Conservation (phyloP, 495 filamentous ascomycete genomes). For the Penicillium canariense region DNA sequence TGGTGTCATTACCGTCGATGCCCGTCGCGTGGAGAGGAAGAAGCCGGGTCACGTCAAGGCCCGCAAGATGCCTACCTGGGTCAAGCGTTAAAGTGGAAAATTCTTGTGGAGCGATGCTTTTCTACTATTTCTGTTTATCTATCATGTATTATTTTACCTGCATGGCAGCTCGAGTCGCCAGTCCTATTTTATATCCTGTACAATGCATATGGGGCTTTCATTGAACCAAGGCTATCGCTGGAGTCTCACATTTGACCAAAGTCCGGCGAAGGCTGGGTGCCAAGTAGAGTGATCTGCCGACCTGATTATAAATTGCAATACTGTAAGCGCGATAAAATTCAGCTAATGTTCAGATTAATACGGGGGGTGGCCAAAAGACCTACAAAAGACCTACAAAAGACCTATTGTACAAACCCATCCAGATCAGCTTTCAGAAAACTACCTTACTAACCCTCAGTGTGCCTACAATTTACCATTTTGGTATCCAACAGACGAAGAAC, state of each 20-base stretch:
- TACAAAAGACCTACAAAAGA: too few species aligned
- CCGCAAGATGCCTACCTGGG: conserved; percentile 97
- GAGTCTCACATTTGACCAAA: background rate
- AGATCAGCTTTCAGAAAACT: too few species aligned
- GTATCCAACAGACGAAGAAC: too few species aligned
- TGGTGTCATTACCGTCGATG: conserved; percentile 87
- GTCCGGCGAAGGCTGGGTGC: background rate
- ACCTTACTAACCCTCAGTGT: too few species aligned
- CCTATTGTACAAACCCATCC: too few species aligned
- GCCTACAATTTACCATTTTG: too few species aligned
- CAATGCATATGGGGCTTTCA: conserved; percentile 33
- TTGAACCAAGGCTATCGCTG: background rate
- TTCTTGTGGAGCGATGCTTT: conserved; percentile 15
- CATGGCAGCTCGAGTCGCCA: conserved; percentile 24
- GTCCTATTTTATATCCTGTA: conserved; percentile 35
- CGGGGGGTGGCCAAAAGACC: too few species aligned
- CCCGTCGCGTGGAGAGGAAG: conserved; percentile 93
- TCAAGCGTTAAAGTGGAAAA: conserved; percentile 60
- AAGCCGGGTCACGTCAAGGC: conserved; percentile 95
- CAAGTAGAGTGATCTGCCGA: background rate
- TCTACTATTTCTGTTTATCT: conserved; percentile 16
- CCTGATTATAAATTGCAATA: background rate
- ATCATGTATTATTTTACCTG: conserved; percentile 32
- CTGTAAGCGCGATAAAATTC: background rate
- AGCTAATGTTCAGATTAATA: background rate